Conservation (phyloP, 23 red algal genomes). For the Chondrus crispus region DNA sequence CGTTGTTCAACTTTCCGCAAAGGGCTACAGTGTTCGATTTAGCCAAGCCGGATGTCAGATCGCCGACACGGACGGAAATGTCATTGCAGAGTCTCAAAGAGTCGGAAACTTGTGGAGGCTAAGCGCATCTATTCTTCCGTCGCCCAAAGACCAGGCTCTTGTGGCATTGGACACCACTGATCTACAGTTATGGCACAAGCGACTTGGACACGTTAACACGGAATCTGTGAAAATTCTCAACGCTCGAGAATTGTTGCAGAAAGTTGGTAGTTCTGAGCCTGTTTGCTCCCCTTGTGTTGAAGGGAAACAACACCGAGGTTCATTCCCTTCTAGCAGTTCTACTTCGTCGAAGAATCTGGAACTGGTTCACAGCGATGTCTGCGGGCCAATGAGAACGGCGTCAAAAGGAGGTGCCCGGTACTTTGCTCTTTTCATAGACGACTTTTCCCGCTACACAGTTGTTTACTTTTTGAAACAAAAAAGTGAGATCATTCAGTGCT, state of each 20-base stretch:
- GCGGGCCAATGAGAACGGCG: neutral
- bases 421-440: constrained; percentile 12
- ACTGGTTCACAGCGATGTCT: constrained; percentile 16
- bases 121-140: neutral
- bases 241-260: neutral
- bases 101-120: neutral
- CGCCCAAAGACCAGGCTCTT: neutral
- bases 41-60: neutral
- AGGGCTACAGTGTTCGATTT: neutral
- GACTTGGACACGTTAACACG: neutral
- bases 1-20: neutral
- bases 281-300: neutral
- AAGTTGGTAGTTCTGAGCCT: neutral
- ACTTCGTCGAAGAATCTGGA: neutral
- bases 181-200: neutral
- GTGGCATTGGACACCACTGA: neutral
- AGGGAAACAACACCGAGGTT: neutral
- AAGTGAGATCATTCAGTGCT: neutral
- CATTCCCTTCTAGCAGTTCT: neutral
- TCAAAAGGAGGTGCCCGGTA: constrained; percentile 19
- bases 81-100: neutral
- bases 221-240: neutral
- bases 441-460: neutral
- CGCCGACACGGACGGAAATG: neutral
- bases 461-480: neutral